Evolutionary conservation across 1,139 yeast genomes (phyloP).

Genomic region (Suhomyces wounanorum): DNA sequence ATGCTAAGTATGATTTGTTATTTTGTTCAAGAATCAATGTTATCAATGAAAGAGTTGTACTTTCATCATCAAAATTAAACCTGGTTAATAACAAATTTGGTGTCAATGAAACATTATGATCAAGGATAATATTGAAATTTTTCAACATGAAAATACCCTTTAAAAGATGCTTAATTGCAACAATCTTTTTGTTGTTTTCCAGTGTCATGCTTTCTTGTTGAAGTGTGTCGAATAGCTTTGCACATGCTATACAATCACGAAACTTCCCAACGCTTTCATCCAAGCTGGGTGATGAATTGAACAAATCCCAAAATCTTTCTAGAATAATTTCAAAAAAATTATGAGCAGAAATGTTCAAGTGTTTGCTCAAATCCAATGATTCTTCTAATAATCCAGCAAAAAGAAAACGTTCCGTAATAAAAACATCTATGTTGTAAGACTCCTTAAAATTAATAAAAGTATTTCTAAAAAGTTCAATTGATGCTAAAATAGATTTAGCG

Average conservation of each 20-base stretch:
- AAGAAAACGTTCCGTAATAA: slow-evolving; percentile 43
- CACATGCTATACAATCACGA: slow-evolving; percentile 41
- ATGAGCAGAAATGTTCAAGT: slow-evolving; percentile 17
- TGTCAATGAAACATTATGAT: slow-evolving; percentile 28
- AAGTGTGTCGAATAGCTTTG: slow-evolving; percentile 35
- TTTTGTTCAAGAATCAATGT: slow-evolving; percentile 55
- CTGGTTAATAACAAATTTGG: slow-evolving; percentile 32
- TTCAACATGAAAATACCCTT: slow-evolving; percentile 33
- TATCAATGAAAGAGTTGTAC: slow-evolving; percentile 25
- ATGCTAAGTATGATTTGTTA: slow-evolving; percentile 53
- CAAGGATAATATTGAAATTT: slow-evolving; percentile 41
- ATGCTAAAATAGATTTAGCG: slow-evolving; percentile 28
- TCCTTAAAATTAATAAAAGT: slow-evolving; percentile 29
- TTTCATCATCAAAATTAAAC: slow-evolving; percentile 17
- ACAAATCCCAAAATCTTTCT: slow-evolving; percentile 56
- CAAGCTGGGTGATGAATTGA: slow-evolving; percentile 51
- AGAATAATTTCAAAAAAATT: slow-evolving; percentile 24
- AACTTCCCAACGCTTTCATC: slow-evolving; percentile 51
- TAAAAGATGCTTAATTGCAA: slow-evolving; percentile 31
- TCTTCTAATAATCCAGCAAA: slow-evolving; percentile 38
- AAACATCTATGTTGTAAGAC: slow-evolving; percentile 27
- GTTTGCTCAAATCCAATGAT: slow-evolving; percentile 23
- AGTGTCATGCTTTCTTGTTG: slow-evolving; percentile 15
- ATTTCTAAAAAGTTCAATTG: slow-evolving; percentile 28
- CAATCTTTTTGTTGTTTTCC: slow-evolving; percentile 20